Evolutionary conservation across 805 yeast genomes (phyloP).

Genomic region (Candida hungchunana): DNA sequence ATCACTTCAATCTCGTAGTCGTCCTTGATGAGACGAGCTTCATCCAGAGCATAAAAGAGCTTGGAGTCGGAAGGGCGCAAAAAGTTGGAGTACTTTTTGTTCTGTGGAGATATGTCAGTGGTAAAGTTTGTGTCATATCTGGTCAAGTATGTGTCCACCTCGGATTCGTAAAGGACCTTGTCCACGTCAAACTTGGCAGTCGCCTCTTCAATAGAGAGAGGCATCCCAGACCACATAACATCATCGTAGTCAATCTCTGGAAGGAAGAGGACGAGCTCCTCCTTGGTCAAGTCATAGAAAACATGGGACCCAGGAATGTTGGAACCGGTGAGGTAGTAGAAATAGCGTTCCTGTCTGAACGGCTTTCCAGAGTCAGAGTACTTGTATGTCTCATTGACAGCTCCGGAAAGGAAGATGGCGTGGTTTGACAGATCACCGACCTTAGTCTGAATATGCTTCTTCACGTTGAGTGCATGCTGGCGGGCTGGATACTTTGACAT

Average conservation of each 20-base stretch:
- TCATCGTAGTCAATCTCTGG: conserved; percentile 86
- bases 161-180: conserved; percentile 61
- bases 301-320: conserved; percentile 75
- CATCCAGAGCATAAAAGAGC: conserved; percentile 76
- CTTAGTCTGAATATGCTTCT: conserved; percentile 32
- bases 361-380: conserved; percentile 78
- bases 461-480: conserved; percentile 59
- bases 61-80: conserved; percentile 43
- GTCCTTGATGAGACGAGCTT: conserved; percentile 82
- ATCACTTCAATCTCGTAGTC: conserved; percentile 70
- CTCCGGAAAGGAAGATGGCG: conserved; percentile 60
- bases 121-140: conserved; percentile 37
- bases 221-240: conserved; percentile 95
- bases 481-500: conserved; percentile 75
- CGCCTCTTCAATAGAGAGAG: conserved; percentile 66
- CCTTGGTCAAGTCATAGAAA: conserved; percentile 48
- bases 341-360: conserved; percentile 87
- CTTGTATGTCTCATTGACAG: conserved; percentile 51
- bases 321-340: conserved; percentile 81
- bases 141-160: conserved; percentile 35
- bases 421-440: conserved; percentile 25
- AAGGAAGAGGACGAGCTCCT: conserved; percentile 64
- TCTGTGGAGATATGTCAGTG: conserved; percentile 49
- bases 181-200: conserved; percentile 69
- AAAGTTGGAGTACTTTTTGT: conserved; percentile 28